Evolutionary conservation across 2,329 filamentous ascomycete genomes (phyloP).

Genomic region (Domatiomyces globalis): DNA sequence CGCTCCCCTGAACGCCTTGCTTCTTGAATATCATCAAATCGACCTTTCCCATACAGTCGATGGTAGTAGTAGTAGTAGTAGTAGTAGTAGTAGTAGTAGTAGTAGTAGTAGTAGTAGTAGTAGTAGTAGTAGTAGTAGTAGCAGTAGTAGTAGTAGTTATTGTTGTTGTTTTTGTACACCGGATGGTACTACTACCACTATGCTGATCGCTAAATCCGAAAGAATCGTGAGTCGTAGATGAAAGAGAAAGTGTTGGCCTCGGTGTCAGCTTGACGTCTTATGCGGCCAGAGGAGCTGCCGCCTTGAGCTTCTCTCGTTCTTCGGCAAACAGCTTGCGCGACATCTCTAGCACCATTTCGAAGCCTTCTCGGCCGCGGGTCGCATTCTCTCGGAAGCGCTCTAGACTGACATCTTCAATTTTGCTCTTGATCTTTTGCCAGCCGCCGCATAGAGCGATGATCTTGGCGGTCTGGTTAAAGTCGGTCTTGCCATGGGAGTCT

Average conservation of each 20-base stretch:
- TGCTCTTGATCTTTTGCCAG: constrained; percentile 94
- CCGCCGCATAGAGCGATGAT: constrained; percentile 91
- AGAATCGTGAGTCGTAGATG: not conserved
- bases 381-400: constrained; percentile 87
- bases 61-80: not conserved
- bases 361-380: constrained; percentile 76
- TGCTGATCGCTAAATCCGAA: not conserved
- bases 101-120: not conserved
- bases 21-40: not conserved
- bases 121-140: not conserved
- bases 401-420: constrained; percentile 83
- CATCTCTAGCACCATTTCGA: constrained; percentile 89
- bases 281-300: constrained; percentile 6
- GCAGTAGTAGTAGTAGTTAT: too few relatives aligned
- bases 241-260: not conserved
- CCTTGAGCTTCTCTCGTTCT: constrained; percentile 52
- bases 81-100: not conserved
- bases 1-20: not conserved
- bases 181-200: not conserved
- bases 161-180: too few relatives aligned
- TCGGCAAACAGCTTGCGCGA: constrained; percentile 82
- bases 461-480: constrained; percentile 78
- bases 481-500: constrained; percentile 46
- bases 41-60: not conserved
- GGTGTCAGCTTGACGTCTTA: not conserved